These are phyloP conservation scores for Nemania diffusa DNA, from an alignment of 2,329 filamentous ascomycete genomes.

Conservation along the genomic window DNA sequence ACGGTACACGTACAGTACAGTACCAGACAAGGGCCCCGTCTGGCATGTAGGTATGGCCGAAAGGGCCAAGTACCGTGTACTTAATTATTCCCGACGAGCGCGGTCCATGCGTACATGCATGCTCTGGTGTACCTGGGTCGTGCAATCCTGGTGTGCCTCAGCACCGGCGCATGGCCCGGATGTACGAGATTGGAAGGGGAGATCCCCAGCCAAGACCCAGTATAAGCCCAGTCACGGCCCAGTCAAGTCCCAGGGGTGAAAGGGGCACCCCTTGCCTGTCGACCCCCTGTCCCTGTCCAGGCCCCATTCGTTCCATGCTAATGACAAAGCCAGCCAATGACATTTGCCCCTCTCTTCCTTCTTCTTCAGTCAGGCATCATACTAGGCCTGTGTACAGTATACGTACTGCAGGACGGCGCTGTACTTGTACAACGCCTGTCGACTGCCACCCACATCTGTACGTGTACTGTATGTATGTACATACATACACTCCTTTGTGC, in stretches of 20 bases:
- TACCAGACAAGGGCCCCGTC: constrained; percentile 13
- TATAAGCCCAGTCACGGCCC: constrained; percentile 1
- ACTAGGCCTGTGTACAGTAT: background rate
- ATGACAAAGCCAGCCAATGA: constrained; percentile 21
- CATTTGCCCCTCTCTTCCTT: constrained; percentile 19
- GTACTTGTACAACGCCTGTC: background rate
- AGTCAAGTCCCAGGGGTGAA: constrained; percentile 27
- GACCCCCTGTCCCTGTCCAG: constrained; percentile 19
- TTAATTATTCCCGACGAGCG: constrained; percentile 26
- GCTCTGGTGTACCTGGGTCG: background rate
- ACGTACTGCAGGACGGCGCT: background rate
- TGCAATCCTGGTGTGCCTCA: constrained; percentile 13
- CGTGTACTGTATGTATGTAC: no score
- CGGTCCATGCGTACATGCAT: constrained; percentile 27
- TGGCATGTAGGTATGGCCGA: background rate
- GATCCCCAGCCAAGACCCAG: constrained; percentile 25
- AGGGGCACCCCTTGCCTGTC: constrained; percentile 21
- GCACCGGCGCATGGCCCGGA: constrained; percentile 29
- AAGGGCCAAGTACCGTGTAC: constrained; percentile 26
- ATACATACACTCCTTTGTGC: background rate
- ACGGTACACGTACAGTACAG: constrained; percentile 8
- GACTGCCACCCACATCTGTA: background rate
- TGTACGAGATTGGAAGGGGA: constrained; percentile 32
- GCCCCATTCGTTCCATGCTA: constrained; percentile 12
- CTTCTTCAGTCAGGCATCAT: constrained; percentile 32